Evolutionary conservation across 2,329 filamentous ascomycete genomes (phyloP), one percentile per base, ranked within the genome.

Genomic region (Fusarium sp.): DNA sequence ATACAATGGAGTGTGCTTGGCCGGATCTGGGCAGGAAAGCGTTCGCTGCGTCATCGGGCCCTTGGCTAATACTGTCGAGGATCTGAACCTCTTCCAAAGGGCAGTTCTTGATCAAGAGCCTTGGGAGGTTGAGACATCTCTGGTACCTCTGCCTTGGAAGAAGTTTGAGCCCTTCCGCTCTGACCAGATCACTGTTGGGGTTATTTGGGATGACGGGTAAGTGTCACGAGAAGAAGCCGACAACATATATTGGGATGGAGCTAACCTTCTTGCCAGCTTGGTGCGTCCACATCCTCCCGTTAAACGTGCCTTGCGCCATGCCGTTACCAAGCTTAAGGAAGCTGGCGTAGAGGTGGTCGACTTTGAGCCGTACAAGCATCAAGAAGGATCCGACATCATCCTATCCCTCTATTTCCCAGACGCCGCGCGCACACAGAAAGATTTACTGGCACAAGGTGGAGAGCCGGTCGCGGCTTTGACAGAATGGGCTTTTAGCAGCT

Each of bases 141-240:
- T 85, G 9, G 76, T 83, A 1, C 83, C 84, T 6, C 57, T 86
- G 4, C 84, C 85, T 0, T 87, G 85, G 85, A 83, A 75, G 63
- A 62, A 80, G 33, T 56, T 75, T 73, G 14, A 60, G 13, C 50
- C 70, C 0, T 72, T 68, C 9, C 5, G 50, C 22, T 41, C 68
- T 5, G 57, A 48, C 14, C 58, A 71, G 11, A 39, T 57, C n/a
- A 39, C 54, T 5, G 31, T 57, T 11, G 54, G 54, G 10, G 33
- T 57, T n/a, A 57, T 57, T 8, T 57, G 54, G 54, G 54, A 57
- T 24, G 54, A 57, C 2, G 54, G 54, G 54, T 57, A 11, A 39
- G 54, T 35, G 33, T 57, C 5, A 24, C 20, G 6, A 24, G 3
- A 20, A 20, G 4, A 14, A 57, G 14, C 16, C 33, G 3, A 5